phyloP scores from a whole-genome alignment of 805 yeast species.

The Sungouiella blattae region DNA sequence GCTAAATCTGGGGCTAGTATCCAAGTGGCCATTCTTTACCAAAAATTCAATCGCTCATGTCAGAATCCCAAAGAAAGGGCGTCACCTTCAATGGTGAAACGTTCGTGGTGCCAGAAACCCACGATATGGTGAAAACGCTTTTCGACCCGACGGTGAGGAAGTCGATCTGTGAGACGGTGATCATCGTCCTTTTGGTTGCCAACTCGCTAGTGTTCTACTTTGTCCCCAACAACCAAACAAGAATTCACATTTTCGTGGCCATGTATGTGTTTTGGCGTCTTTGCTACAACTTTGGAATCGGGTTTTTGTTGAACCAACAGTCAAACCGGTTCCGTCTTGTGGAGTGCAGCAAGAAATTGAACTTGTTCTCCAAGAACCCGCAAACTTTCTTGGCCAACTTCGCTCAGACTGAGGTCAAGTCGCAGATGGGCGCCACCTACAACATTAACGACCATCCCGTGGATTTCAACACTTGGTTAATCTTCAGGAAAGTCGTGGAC shows the following conservation, averaged over 20 bases:
- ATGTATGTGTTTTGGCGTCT: conserved; percentile 73
- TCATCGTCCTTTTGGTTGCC: conserved; percentile 39
- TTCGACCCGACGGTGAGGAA: conserved; percentile 74
- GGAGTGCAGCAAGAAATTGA: conserved; percentile 42
- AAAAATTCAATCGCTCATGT: no score
- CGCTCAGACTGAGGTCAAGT: conserved; percentile 26
- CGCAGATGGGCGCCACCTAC: conserved; percentile 38
- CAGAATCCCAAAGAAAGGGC: conserved; percentile 25
- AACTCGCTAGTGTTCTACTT: conserved; percentile 30
- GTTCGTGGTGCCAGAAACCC: conserved; percentile 58
- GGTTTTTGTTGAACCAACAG: conserved; percentile 61
- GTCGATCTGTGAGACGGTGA: conserved; percentile 60
- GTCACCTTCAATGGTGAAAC: conserved; percentile 44
- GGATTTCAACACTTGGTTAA: conserved; percentile 80
- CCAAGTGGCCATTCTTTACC: no score
- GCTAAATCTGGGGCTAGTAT: no score
- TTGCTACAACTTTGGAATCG: conserved; percentile 78
- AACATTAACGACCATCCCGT: conserved; percentile 44
- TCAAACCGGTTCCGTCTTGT: conserved; percentile 56
- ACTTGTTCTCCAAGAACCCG: conserved; percentile 40
- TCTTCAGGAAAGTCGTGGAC: conserved; percentile 77
- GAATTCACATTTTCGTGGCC: conserved; percentile 42
- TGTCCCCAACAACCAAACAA: conserved; percentile 19
- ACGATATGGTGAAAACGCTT: conserved; percentile 78
- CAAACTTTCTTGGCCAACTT: conserved; percentile 37